Percentiles rank a stretch among this genome's conserved stretches.
These are phyloP conservation scores for Coix lacrymajobi DNA, from an alignment of 176 grass and related monocot genomes.

Conservation along the genomic window DNA sequence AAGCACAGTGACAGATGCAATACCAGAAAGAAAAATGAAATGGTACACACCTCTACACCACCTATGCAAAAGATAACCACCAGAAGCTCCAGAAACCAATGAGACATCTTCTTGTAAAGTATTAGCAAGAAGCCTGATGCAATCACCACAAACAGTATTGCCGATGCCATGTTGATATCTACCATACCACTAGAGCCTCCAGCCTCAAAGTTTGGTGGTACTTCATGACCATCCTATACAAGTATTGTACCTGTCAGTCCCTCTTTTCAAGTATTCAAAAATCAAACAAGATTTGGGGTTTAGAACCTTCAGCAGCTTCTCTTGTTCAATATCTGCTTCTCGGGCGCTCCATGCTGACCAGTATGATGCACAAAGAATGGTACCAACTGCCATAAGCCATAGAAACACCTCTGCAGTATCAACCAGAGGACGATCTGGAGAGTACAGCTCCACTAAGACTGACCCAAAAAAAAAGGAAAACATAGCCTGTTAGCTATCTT, in stretches of 20 bases:
- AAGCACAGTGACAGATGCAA: not conserved
- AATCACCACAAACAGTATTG: constrained; percentile 81
- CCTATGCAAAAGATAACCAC: constrained; percentile 97
- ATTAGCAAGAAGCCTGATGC: constrained; percentile 92
- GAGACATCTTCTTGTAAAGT: constrained; percentile 89
- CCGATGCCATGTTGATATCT: constrained; percentile 84
- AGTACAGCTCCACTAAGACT: constrained; percentile 92
- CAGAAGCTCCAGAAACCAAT: constrained; percentile 95
- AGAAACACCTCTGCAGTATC: constrained; percentile 98
- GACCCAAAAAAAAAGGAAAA: constrained; percentile 12
- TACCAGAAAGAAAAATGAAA: constrained; percentile 12
- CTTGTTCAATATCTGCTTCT: constrained; percentile 81
- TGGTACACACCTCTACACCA: constrained; percentile 74
- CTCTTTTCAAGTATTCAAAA: constrained; percentile 8
- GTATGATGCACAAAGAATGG: constrained; percentile 93
- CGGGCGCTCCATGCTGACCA: constrained; percentile 94
- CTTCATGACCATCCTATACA: constrained; percentile 78
- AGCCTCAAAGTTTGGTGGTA: constrained; percentile 42
- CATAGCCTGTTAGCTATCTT: constrained; percentile 8
- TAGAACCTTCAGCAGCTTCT: constrained; percentile 89
- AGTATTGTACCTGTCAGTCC: constrained; percentile 3
- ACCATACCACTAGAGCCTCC: constrained; percentile 66
- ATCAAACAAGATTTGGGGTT: constrained; percentile 5
- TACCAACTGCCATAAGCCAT: constrained; percentile 99
- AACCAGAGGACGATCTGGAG: constrained; percentile 85